Evolutionary conservation across 1,139 yeast species (phyloP), one percentile per base, ranked within the genome.

Genomic region (Nakaseomyces uthaithaninus): DNA sequence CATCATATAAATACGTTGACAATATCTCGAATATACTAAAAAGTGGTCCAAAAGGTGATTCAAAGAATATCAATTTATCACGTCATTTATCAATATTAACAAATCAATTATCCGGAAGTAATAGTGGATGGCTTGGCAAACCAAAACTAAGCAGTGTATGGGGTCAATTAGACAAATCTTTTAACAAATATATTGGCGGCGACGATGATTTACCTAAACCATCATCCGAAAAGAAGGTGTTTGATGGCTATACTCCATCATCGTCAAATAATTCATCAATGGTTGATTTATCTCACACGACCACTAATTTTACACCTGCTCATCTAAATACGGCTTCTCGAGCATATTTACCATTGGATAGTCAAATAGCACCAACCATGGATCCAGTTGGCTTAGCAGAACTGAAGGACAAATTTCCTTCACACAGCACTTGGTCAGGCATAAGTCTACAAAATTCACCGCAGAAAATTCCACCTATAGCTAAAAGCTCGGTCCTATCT

Each of bases 121-220:
- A 46, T 38, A 51, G 51, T 19, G 52, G 64, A 3, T 60, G 65
- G 66, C 70, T 82, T 28, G 70, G 82, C 27, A 79, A 78, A 55
- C 94, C 93, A 11, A 83, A 81, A 51, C 67, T 87, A 44, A 94
- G 87, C 53, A 81, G 77, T 54, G 80, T 87, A 45, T 83, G 94
- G 93, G 91, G 89, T 7, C 87, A 82, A 40, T 67, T 87, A 46
- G 94, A 86, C 57, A 77, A 75, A 52, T 73, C 80, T n/a, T 75
- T 80, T 55, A 77, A 75, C 53, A 86, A 86, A 59, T 85, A 89
- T 57, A 91, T 91, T 47, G 85, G 95, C 3, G 98, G 97, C 11
- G 60, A 57, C 10, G 95, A 85, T 40, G 89, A 79, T 33, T 61
- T 62, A 17, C 43, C 47, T 2, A 47, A 45, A 15, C 42, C 42